Base-by-base conservation (phyloP, 345 rosid genomes). In the Erodium maritimum region DNA sequence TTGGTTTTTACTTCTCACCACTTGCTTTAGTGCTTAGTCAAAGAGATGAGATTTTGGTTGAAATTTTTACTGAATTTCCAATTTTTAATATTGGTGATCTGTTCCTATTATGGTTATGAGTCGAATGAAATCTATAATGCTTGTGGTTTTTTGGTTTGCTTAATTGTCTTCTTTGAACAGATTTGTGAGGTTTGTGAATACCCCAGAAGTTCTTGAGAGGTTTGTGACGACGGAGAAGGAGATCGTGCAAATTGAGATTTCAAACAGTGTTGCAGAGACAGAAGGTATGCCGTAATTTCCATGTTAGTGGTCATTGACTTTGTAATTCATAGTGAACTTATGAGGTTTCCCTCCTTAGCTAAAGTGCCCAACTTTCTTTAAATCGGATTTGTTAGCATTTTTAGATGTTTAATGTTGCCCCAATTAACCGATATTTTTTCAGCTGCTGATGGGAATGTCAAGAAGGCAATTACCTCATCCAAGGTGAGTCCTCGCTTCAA, bases 151-250 rank as follows among this genome's bases (percentile, higher is more conserved):
- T 33, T 46, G 2, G 1, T 61, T 18, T 54, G 17, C 12, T 23
- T 51, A 17, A 53, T 21, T 1, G 22, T 64, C 55, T 18, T 25
- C 5, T 19, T 29, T 29, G 10, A 21, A 55, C 75, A 93, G 97
- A 72, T 87, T 94, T 74, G 97, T 94, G 73, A 75, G 87, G 62
- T 94, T 94, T 76, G 93, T 90, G 59, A 84, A 82, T 64, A 77
- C 96, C 17, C 99, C 97, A 20, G 99, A 94, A 82, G 78, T 85
- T 79, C 93, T 94, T 61, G 99, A 94, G 87, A 83, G 99, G 76
- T 84, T 87, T 60, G 95, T 82, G 16, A 82, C 87, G 21, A 72
- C 87, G 42, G 96, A 94, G 75, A 83, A 62, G 63, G 99, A 94
- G 71, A 77, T 94, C 21, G 79, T 72, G 34, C 95, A 94, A 78